Conservation (phyloP, 306 rosid species). For the Vigna reflexopilosa region DNA sequence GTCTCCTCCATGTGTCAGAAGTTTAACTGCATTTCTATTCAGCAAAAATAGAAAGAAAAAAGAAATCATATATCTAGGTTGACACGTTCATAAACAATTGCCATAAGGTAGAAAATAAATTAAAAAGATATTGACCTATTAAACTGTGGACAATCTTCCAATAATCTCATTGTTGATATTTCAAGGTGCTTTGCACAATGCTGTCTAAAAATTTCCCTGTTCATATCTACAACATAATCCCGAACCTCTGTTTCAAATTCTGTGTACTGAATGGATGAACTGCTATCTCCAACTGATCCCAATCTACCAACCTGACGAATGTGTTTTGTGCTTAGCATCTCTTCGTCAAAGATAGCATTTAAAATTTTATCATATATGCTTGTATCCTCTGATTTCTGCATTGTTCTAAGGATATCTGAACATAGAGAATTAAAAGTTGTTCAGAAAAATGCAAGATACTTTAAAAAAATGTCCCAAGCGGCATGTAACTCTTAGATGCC, state of each 20-base stretch:
- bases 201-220: conserved; percentile 75
- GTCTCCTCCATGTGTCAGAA: conserved; percentile 92
- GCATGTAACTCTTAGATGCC: conserved; percentile 5
- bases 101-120: conserved; percentile 36
- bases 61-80: conserved; percentile 40
- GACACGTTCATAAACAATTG: conserved; percentile 29
- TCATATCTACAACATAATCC: conserved; percentile 74
- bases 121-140: conserved; percentile 64
- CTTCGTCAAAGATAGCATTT: conserved; percentile 86
- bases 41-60: conserved; percentile 39
- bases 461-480: neutral
- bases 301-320: conserved; percentile 58
- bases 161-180: conserved; percentile 69
- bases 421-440: conserved; percentile 40
- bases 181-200: conserved; percentile 93
- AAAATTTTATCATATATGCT: conserved; percentile 86
- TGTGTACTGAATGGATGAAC: conserved; percentile 66
- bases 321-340: conserved; percentile 65
- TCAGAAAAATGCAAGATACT: conserved; percentile 42
- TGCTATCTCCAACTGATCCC: conserved; percentile 55
- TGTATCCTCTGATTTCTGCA: conserved; percentile 88
- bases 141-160: conserved; percentile 75
- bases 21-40: conserved; percentile 88
- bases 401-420: conserved; percentile 79
- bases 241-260: conserved; percentile 82